Percentiles rank a stretch among this genome's conserved stretches.
Evolutionary conservation across 2,329 filamentous ascomycete genomes (phyloP).

Genomic region (Talaromyces sp.): DNA sequence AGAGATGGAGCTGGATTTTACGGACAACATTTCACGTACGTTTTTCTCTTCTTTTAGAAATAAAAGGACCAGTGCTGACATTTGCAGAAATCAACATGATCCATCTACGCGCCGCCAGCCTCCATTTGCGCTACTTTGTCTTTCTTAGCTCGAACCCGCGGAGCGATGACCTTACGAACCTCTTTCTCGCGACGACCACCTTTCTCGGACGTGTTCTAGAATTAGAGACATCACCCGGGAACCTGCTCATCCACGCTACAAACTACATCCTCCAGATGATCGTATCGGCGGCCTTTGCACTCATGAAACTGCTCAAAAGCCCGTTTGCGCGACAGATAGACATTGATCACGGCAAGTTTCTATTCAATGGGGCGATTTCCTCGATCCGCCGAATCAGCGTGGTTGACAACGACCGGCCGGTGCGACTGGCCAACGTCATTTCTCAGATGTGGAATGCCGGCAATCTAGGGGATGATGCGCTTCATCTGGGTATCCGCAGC

Average conservation of each 20-base stretch:
- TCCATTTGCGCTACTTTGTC: conserved; percentile 41
- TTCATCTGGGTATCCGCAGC: conserved; percentile 58
- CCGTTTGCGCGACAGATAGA: conserved; percentile 54
- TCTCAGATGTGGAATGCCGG: conserved; percentile 58
- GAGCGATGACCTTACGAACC: conserved; percentile 38
- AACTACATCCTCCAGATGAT: conserved; percentile 63
- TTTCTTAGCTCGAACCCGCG: conserved; percentile 40
- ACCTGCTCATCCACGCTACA: conserved; percentile 47
- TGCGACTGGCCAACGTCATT: conserved; percentile 57
- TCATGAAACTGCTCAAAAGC: conserved; percentile 60
- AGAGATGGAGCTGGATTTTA: conserved; percentile 49
- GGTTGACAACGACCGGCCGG: conserved; percentile 56
- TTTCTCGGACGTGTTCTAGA: conserved; percentile 42
- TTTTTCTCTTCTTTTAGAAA: background rate
- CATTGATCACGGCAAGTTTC: conserved; percentile 46
- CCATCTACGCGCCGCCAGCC: conserved; percentile 39
- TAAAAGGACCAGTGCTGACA: conserved; percentile 1
- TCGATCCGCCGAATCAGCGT: conserved; percentile 55
- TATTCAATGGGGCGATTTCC: conserved; percentile 54
- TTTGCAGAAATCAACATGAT: conserved; percentile 38
- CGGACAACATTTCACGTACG: conserved; percentile 30
- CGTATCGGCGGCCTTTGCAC: conserved; percentile 56
- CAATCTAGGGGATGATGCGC: conserved; percentile 28
- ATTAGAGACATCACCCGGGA: conserved; percentile 37
- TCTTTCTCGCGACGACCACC: conserved; percentile 40